Conservation (phyloP, 2,329 filamentous ascomycete species). For the Graphilbum ipis-grandicollis region DNA sequence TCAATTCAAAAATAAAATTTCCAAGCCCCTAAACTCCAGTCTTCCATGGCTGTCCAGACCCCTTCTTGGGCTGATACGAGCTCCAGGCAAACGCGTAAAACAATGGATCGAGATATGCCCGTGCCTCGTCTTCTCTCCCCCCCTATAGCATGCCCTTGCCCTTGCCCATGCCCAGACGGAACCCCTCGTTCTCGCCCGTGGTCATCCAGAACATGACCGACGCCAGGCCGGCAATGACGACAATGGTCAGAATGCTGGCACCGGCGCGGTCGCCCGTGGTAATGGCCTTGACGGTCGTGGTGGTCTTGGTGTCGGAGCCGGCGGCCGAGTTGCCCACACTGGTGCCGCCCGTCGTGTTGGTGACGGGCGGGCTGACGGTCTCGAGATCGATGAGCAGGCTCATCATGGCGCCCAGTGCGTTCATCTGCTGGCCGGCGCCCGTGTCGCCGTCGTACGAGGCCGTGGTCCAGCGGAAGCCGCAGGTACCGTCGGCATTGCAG, state of each 20-base stretch:
- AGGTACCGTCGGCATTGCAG: slow-evolving; percentile 41
- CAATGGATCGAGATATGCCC: too few relatives aligned
- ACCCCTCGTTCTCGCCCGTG: slow-evolving; percentile 9
- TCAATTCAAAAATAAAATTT: not conserved
- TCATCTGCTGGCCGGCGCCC: slow-evolving; percentile 35
- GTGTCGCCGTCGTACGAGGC: slow-evolving; percentile 22
- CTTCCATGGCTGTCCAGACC: not conserved
- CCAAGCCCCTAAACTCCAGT: not conserved
- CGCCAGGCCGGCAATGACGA: slow-evolving; percentile 15
- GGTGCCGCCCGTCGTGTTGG: slow-evolving; percentile 26
- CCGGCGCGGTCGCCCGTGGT: slow-evolving; percentile 20
- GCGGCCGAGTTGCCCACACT: slow-evolving; percentile 16
- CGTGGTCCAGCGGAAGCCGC: slow-evolving; percentile 46
- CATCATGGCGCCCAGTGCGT: slow-evolving; percentile 29
- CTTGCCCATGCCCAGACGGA: slow-evolving; percentile 7
- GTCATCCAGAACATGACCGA: slow-evolving; percentile 20
- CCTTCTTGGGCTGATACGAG: not conserved
- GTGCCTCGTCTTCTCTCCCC: not conserved
- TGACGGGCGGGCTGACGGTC: slow-evolving; percentile 13
- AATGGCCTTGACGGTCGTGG: slow-evolving; percentile 5
- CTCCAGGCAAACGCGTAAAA: not conserved
- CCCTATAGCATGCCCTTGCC: slow-evolving; percentile 6
- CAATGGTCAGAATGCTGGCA: slow-evolving; percentile 21
- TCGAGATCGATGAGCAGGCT: slow-evolving; percentile 21
- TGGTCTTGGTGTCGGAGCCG: slow-evolving; percentile 6